These are phyloP conservation scores for Hepatocystis sp. DNA, from an alignment of 169 alveolate species.

Conservation along the genomic window DNA sequence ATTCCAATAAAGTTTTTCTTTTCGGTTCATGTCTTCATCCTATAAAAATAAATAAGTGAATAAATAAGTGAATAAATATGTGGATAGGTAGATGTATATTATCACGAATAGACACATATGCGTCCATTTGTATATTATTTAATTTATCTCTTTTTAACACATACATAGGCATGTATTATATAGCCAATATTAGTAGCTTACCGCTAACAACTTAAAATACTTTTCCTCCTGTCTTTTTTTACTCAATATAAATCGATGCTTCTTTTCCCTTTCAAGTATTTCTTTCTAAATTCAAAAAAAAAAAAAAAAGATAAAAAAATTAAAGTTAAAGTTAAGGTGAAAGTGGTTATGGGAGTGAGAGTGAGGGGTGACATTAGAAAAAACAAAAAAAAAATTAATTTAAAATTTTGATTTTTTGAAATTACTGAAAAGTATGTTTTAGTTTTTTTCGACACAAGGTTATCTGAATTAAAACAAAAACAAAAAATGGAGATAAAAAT, in stretches of 20 bases:
- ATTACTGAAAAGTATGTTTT: conserved; percentile 43
- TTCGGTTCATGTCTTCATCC: conserved; percentile 68
- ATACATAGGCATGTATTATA: background rate
- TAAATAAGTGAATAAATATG: no score
- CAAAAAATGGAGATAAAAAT: background rate
- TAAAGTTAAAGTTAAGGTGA: background rate
- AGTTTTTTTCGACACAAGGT: conserved; percentile 36
- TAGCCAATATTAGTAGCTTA: conserved; percentile 26
- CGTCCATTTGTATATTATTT: no score
- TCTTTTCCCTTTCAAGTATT: conserved; percentile 36
- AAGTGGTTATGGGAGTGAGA: background rate
- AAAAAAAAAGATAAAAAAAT: conserved; percentile 7
- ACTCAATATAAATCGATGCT: conserved; percentile 24
- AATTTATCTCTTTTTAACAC: no score
- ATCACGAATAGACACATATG: no score
- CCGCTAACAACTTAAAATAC: conserved; percentile 41
- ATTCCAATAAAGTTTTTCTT: conserved; percentile 65
- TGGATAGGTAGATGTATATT: no score
- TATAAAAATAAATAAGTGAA: conserved; percentile 1
- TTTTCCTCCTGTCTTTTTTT: conserved; percentile 62
- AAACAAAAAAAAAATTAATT: background rate
- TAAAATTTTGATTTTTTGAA: background rate
- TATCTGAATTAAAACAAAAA: conserved; percentile 15
- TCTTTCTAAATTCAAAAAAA: conserved; percentile 24
- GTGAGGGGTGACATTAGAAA: background rate